Percentiles rank a stretch among this genome's conserved stretches.
phyloP scores from a whole-genome alignment of 257 asterid genomes.

The Plantago elongata region DNA sequence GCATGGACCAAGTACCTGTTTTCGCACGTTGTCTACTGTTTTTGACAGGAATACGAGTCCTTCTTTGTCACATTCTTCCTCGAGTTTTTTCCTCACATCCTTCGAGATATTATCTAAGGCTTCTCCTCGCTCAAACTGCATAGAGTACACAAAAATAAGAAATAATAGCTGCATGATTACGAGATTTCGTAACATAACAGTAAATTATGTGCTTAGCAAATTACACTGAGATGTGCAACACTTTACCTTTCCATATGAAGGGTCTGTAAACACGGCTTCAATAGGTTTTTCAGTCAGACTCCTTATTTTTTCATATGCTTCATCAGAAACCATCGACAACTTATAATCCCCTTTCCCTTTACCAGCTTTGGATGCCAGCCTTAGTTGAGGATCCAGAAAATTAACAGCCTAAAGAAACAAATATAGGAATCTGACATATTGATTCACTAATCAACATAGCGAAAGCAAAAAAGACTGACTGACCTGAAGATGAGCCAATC shows the following conservation, averaged over 20 bases:
- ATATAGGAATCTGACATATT: constrained; percentile 25
- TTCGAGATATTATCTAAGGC: constrained; percentile 79
- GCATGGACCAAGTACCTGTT: constrained; percentile 50
- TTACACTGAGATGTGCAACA: neutral
- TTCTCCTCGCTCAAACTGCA: constrained; percentile 91
- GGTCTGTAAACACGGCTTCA: constrained; percentile 84
- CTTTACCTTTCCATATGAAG: constrained; percentile 87
- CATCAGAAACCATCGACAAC: constrained; percentile 67
- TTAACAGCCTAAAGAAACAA: constrained; percentile 71
- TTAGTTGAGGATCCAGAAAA: constrained; percentile 84
- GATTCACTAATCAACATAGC: constrained; percentile 17
- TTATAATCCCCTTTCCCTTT: constrained; percentile 73
- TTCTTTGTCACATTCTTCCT: constrained; percentile 81
- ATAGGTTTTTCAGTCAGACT: constrained; percentile 77
- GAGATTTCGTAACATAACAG: constrained; percentile 4
- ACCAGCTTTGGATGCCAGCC: constrained; percentile 88
- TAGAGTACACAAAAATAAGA: constrained; percentile 20
- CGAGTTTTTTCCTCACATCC: constrained; percentile 63
- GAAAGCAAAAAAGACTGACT: constrained; percentile 13
- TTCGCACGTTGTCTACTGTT: constrained; percentile 83
- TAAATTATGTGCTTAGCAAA: constrained; percentile 16
- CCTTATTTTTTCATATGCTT: constrained; percentile 70
- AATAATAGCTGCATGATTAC: constrained; percentile 1
- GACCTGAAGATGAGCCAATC: constrained; percentile 97
- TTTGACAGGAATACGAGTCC: constrained; percentile 71